Base-by-base conservation (phyloP, 129 eudicot genomes). In the Chrysanthemum seticuspe region DNA sequence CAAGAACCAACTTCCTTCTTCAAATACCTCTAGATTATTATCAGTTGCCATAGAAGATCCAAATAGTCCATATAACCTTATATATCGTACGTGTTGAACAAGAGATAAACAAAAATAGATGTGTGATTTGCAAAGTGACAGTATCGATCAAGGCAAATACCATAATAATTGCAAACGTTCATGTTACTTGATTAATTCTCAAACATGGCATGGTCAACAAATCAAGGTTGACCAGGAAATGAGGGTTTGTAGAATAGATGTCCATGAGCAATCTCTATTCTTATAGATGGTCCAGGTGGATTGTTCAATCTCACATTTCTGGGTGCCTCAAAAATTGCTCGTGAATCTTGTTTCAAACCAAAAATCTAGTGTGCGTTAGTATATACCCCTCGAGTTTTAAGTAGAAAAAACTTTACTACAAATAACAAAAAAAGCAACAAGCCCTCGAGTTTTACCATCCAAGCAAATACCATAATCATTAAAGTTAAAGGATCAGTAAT, bases 231-330 rank as follows among this genome's bases (percentile, higher is more conserved):
- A 56, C 91, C 87, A 11, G 86, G 96, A 58, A 89, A 84, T 29
- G 91, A 89, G 23, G 96, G 91, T 80, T 79, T 89, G 51, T 81
- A 89, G 80, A 89, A 83, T 19, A 89, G 87, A 82, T 86, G 96
- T 57, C 80, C 81, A 45, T 86, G 96, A 21, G 96, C 96, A n/a
- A 89, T 86, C 87, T 89, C 96, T 3, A 89, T 89, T 34, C 96
- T 85, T 55, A 86, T 91, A 3, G 91, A 84, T 2, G 96, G 92
- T 36, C 44, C 1, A 36, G 44, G 8, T 36, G 44, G 44, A 6
- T 36, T 6, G 57, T 89, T 86, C 76, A 86, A 65, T 50, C 71
- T 86, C 70, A 86, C 96, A 73, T 89, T 91, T 78, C 91, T 75
- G 29, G 84, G 62, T 23, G 96, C 91, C 73, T 86, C 85, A 62